Conservation (phyloP, 768 basidiomycete species). For the Pseudohyphozyma bogoriensis region DNA sequence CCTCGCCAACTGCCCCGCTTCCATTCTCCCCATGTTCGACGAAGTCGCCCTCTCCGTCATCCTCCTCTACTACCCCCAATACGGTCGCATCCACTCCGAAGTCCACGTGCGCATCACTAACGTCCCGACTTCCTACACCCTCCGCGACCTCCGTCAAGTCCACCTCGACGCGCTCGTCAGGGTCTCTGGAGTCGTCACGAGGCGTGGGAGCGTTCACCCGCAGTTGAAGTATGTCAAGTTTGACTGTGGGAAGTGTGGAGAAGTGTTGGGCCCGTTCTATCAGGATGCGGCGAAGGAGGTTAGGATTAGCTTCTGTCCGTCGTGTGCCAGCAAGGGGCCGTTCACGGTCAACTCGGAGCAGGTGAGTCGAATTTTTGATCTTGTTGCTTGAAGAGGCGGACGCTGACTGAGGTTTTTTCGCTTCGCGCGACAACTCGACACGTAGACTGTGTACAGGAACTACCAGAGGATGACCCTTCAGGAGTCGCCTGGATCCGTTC, state of each 20-base stretch:
- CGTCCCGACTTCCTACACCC: conserved; percentile 74
- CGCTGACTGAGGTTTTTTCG: not conserved
- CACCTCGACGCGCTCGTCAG: conserved; percentile 93
- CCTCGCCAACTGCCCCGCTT: conserved; percentile 82
- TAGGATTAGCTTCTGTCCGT: conserved; percentile 83
- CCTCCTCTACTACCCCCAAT: conserved; percentile 87
- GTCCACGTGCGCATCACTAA: conserved; percentile 95
- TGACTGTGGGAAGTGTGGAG: conserved; percentile 88
- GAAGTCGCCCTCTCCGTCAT: conserved; percentile 89
- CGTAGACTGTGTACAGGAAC: conserved; percentile 89
- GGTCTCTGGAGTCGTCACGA: conserved; percentile 88
- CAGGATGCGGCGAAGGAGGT: conserved; percentile 94
- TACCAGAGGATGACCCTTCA: conserved; percentile 98
- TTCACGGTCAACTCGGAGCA: conserved; percentile 95
- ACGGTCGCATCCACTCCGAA: conserved; percentile 94
- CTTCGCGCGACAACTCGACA: not conserved
- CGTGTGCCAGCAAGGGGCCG: conserved; percentile 89
- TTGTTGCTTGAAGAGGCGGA: not conserved
- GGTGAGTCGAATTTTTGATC: conserved; percentile 42
- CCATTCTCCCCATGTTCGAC: conserved; percentile 90
- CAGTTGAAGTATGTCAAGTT: conserved; percentile 99
- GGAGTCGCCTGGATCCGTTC: conserved; percentile 94
- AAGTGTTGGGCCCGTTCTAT: conserved; percentile 91
- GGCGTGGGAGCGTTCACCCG: conserved; percentile 94
- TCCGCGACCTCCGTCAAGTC: conserved; percentile 83